Percentiles rank a stretch among this genome's conserved stretches.
These are phyloP conservation scores for Cystodermella granulosa DNA, from an alignment of 1,284 basidiomycete genomes.

Conservation along the genomic window DNA sequence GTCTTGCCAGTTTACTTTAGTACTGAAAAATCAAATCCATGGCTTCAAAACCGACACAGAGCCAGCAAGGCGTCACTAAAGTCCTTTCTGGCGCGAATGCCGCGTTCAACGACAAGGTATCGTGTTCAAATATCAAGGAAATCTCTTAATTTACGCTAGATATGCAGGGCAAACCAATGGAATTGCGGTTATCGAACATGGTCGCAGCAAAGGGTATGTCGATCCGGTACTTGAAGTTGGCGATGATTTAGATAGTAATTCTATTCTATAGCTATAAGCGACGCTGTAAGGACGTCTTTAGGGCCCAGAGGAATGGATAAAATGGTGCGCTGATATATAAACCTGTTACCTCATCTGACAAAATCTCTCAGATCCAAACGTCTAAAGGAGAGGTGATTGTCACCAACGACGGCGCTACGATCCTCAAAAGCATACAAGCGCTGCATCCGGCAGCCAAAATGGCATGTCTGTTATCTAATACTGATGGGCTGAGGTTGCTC, in stretches of 20 bases:
- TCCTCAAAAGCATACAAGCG: slow-evolving; percentile 95
- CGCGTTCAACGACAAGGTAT: slow-evolving; percentile 78
- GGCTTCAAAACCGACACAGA: slow-evolving; percentile 40
- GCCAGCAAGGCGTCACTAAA: slow-evolving; percentile 38
- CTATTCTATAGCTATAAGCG: slow-evolving; percentile 76
- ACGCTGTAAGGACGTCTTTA: slow-evolving; percentile 93
- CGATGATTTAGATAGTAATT: slow-evolving; percentile 4
- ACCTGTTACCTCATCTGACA: neutral
- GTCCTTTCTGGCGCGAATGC: slow-evolving; percentile 55
- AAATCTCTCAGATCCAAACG: slow-evolving; percentile 80
- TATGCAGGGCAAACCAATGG: slow-evolving; percentile 80
- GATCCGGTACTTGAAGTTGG: slow-evolving; percentile 2
- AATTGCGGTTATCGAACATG: slow-evolving; percentile 92
- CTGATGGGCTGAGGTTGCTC: slow-evolving; percentile 2
- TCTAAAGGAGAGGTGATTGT: slow-evolving; percentile 95
- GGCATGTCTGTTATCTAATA: slow-evolving; percentile 44
- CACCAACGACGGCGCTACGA: slow-evolving; percentile 98
- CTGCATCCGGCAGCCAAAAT: slow-evolving; percentile 98
- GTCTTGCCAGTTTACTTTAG: no score
- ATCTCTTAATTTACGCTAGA: slow-evolving; percentile 29
- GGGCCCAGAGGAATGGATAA: slow-evolving; percentile 99
- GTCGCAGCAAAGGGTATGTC: slow-evolving; percentile 85
- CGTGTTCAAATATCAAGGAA: slow-evolving; percentile 69
- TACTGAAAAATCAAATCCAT: slow-evolving; percentile 26
- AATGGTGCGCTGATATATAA: slow-evolving; percentile 68